Percentiles rank a stretch among this genome's conserved stretches.
phyloP scores from a whole-genome alignment of 163 green algal genomes.

The Chloromonas sp. region DNA sequence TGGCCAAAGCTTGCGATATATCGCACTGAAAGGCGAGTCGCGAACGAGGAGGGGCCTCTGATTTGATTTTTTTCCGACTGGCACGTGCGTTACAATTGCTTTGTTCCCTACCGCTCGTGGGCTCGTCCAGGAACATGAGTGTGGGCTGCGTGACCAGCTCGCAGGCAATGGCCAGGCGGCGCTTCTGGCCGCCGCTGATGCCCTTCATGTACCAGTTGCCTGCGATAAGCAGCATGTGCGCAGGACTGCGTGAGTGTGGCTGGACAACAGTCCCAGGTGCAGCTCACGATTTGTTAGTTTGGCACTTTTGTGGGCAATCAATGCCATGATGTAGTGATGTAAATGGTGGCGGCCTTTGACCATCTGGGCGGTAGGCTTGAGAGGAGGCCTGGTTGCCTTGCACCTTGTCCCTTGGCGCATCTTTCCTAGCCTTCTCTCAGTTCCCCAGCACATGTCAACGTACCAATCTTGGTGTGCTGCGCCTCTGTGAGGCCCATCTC shows the following conservation, averaged over 20 bases:
- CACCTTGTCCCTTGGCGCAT: too few species aligned
- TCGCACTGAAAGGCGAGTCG: too few species aligned
- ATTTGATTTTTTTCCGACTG: too few species aligned
- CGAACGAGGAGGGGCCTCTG: too few species aligned
- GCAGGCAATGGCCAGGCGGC: constrained; percentile 66
- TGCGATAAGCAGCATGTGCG: background rate
- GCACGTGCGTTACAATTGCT: too few species aligned
- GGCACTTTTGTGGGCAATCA: background rate
- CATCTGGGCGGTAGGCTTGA: too few species aligned
- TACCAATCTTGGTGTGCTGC: constrained; percentile 38
- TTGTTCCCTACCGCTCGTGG: constrained; percentile 34
- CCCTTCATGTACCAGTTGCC: constrained; percentile 40
- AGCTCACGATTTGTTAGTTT: background rate
- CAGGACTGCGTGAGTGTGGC: background rate
- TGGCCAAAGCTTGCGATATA: too few species aligned
- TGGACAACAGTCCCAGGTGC: background rate
- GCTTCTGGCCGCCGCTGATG: constrained; percentile 72
- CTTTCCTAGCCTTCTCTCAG: too few species aligned
- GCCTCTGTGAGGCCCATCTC: constrained; percentile 37
- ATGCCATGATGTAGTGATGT: too few species aligned
- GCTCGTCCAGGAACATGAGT: constrained; percentile 71
- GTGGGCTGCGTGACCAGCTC: constrained; percentile 62
- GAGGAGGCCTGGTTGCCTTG: too few species aligned
- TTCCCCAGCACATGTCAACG: too few species aligned
- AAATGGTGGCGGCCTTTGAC: too few species aligned